phyloP scores from a whole-genome alignment of 106 monocot species.

The Agapanthus africanus region DNA sequence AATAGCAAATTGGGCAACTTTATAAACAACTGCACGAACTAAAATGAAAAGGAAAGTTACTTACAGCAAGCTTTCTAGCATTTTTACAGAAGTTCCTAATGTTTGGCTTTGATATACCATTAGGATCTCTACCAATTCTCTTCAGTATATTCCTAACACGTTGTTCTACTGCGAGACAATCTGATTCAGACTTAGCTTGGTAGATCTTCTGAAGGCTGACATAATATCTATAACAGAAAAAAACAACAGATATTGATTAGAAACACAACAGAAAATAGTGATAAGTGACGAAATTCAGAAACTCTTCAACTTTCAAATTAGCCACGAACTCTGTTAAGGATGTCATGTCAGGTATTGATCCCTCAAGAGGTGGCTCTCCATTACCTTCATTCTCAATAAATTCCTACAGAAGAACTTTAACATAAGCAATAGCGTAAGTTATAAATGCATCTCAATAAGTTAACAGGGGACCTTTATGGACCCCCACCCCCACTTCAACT shows the following conservation, averaged over 20 bases:
- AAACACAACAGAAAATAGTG: constrained; percentile 1
- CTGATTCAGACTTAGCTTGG: constrained; percentile 88
- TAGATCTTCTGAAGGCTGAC: constrained; percentile 84
- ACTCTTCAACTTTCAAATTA: constrained; percentile 6
- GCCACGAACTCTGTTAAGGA: constrained; percentile 86
- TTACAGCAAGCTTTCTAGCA: constrained; percentile 82
- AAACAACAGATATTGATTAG: neutral
- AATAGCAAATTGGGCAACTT: neutral
- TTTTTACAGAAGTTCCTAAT: constrained; percentile 87
- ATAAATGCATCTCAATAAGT: neutral
- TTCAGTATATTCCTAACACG: constrained; percentile 67
- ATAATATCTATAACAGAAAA: constrained; percentile 52
- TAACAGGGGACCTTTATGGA: neutral
- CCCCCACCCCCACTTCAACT: too few relatives aligned
- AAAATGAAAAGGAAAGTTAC: constrained; percentile 16
- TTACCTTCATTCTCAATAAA: constrained; percentile 83
- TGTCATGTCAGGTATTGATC: constrained; percentile 99
- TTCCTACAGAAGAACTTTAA: constrained; percentile 44
- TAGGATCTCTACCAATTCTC: constrained; percentile 69
- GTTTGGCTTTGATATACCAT: constrained; percentile 66
- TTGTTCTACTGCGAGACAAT: constrained; percentile 61
- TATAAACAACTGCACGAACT: neutral
- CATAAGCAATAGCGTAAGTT: neutral
- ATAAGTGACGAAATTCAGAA: neutral
- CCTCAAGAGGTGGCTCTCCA: constrained; percentile 96